These are phyloP conservation scores for Aspergillus sparsus DNA, from an alignment of 495 filamentous ascomycete species.

Conservation along the genomic window DNA sequence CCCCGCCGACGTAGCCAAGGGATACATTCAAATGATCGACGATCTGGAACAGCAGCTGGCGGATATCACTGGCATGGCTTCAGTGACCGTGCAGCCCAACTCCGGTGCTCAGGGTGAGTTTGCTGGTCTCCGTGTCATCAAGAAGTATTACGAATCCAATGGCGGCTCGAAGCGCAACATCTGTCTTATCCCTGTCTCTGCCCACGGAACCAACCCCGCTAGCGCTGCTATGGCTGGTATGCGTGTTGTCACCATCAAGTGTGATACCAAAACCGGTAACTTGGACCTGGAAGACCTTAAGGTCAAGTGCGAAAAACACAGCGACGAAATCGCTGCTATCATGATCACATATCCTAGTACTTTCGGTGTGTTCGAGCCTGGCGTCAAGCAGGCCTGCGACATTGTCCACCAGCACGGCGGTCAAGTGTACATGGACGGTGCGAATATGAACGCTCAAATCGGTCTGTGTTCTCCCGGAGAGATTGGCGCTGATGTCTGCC, in stretches of 20 bases:
- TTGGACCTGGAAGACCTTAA: conserved; percentile 85
- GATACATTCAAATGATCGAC: conserved; percentile 68
- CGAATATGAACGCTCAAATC: conserved; percentile 99
- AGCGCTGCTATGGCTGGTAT: conserved; percentile 97
- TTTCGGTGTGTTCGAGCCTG: conserved; percentile 93
- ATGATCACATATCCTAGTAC: conserved; percentile 99
- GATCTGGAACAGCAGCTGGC: conserved; percentile 76
- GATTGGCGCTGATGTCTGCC: conserved; percentile 97
- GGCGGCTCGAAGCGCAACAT: conserved; percentile 76
- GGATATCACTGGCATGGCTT: conserved; percentile 87
- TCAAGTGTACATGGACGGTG: conserved; percentile 98
- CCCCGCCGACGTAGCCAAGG: conserved; percentile 60
- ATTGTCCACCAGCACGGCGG: conserved; percentile 88
- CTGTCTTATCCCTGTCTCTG: conserved; percentile 94
- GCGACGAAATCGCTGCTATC: conserved; percentile 84
- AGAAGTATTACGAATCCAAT: conserved; percentile 75
- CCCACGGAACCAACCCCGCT: conserved; percentile 96
- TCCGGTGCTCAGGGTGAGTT: conserved; percentile 98
- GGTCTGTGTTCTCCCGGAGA: conserved; percentile 95
- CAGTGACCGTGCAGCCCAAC: conserved; percentile 91
- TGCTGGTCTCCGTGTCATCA: conserved; percentile 87
- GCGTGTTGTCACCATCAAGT: conserved; percentile 93
- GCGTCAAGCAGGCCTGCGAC: conserved; percentile 81
- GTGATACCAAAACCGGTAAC: conserved; percentile 84
- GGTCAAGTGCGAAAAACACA: conserved; percentile 84